phyloP scores from a whole-genome alignment of 2,329 filamentous ascomycete genomes.

The Cercospora berteroae region DNA sequence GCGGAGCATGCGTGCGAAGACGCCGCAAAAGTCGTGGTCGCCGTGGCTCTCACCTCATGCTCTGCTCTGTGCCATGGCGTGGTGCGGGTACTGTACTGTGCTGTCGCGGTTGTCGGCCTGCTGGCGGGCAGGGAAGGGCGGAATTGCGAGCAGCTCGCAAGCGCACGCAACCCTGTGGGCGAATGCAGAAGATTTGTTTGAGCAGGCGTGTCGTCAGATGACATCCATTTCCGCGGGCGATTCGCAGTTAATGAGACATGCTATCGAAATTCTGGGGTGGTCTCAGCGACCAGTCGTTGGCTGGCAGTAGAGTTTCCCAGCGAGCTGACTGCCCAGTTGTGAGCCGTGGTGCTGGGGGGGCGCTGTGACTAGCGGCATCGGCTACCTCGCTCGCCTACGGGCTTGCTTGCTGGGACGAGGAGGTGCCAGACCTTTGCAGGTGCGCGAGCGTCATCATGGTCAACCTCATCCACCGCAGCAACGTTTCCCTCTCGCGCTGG shows the following conservation, averaged over 20 bases:
- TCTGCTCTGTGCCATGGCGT: not conserved
- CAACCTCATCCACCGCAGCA: not conserved
- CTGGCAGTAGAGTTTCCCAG: conserved; percentile 9
- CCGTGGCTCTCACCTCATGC: not conserved
- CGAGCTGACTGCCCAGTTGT: conserved; percentile 9
- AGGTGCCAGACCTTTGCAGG: not conserved
- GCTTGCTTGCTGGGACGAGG: conserved; percentile 3
- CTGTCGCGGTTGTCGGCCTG: not conserved
- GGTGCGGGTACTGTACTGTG: not conserved
- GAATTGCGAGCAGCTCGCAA: not conserved
- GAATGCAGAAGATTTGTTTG: not conserved
- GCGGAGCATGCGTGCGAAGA: not conserved
- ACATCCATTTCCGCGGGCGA: not conserved
- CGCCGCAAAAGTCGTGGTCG: conserved; percentile 1
- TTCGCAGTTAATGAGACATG: conserved; percentile 3
- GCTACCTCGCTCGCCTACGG: conserved; percentile 10
- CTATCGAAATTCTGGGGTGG: conserved; percentile 4
- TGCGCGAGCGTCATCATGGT: not conserved
- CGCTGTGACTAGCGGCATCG: conserved; percentile 14
- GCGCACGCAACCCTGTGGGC: not conserved
- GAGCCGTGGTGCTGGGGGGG: conserved; percentile 9
- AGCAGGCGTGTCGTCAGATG: not conserved
- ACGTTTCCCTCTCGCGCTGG: conserved; percentile 4
- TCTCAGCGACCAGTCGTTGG: not conserved
- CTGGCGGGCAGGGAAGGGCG: not conserved